Percentiles rank a stretch among this genome's conserved stretches.
These are phyloP conservation scores for Schwanniomyces yamadae DNA, from an alignment of 805 yeast species.

Conservation along the genomic window DNA sequence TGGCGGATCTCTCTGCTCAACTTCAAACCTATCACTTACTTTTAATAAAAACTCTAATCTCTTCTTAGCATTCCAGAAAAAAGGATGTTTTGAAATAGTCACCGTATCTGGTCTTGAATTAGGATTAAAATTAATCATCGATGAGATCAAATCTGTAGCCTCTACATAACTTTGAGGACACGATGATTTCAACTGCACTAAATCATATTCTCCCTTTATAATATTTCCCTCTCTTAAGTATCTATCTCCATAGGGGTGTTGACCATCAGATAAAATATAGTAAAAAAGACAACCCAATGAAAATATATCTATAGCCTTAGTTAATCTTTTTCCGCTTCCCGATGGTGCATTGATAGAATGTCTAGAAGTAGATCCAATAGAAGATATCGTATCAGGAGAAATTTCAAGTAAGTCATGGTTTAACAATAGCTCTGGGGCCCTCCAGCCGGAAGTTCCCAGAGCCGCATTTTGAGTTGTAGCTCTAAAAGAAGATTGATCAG, in stretches of 20 bases:
- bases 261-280: constrained; percentile 78
- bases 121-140: constrained; percentile 74
- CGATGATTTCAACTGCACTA: constrained; percentile 45
- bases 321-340: constrained; percentile 52
- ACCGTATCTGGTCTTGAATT: constrained; percentile 66
- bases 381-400: constrained; percentile 37
- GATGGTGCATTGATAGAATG: constrained; percentile 11
- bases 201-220: constrained; percentile 58
- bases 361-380: constrained; percentile 19
- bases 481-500: constrained; percentile 88
- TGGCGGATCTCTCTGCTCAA: constrained; percentile 79
- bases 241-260: constrained; percentile 94
- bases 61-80: constrained; percentile 75
- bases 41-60: constrained; percentile 81
- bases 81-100: constrained; percentile 75
- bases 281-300: constrained; percentile 93
- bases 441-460: constrained; percentile 94
- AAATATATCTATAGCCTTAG: constrained; percentile 89
- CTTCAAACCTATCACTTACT: constrained; percentile 88
- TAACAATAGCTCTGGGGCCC: constrained; percentile 85
- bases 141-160: constrained; percentile 66
- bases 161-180: constrained; percentile 52
- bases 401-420: constrained; percentile 37
- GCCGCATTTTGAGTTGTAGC: constrained; percentile 93
- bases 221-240: constrained; percentile 88